These are phyloP conservation scores for Phaeomoniella chlamydospora DNA, from an alignment of 2,329 filamentous ascomycete species.

Conservation along the genomic window DNA sequence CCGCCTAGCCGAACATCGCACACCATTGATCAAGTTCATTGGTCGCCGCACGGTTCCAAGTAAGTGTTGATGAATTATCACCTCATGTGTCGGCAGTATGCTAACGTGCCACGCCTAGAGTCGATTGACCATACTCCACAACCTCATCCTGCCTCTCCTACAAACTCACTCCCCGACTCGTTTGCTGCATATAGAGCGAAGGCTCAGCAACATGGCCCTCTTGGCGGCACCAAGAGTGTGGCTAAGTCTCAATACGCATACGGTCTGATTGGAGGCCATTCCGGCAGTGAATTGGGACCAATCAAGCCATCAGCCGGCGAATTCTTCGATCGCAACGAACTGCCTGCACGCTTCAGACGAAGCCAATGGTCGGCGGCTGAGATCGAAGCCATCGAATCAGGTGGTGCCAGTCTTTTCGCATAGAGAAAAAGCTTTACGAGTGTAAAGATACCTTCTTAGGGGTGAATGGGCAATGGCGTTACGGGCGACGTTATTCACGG, in stretches of 20 bases:
- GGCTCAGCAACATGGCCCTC: slow-evolving; percentile 51
- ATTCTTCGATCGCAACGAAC: slow-evolving; percentile 78
- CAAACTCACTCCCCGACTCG: slow-evolving; percentile 40
- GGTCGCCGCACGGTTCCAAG: slow-evolving; percentile 30
- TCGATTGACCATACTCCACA: slow-evolving; percentile 40
- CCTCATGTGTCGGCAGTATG: neutral
- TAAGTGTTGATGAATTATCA: slow-evolving; percentile 16
- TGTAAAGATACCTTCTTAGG: neutral
- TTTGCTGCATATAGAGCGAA: slow-evolving; percentile 49
- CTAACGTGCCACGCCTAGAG: slow-evolving; percentile 13
- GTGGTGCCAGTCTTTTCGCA: slow-evolving; percentile 57
- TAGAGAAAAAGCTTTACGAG: slow-evolving; percentile 17
- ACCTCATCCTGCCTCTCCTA: slow-evolving; percentile 43
- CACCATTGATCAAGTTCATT: slow-evolving; percentile 34
- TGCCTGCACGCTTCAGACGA: slow-evolving; percentile 71
- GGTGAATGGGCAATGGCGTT: neutral
- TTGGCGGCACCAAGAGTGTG: slow-evolving; percentile 20
- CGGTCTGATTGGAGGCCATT: slow-evolving; percentile 39
- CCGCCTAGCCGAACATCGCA: slow-evolving; percentile 25
- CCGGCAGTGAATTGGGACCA: slow-evolving; percentile 59
- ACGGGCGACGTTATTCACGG: neutral
- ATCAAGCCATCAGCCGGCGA: slow-evolving; percentile 57
- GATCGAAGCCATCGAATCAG: slow-evolving; percentile 92
- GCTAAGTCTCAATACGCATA: slow-evolving; percentile 11
- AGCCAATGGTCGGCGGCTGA: slow-evolving; percentile 61